phyloP scores from a whole-genome alignment of 1,284 basidiomycete species.

The Leccinum fallax region DNA sequence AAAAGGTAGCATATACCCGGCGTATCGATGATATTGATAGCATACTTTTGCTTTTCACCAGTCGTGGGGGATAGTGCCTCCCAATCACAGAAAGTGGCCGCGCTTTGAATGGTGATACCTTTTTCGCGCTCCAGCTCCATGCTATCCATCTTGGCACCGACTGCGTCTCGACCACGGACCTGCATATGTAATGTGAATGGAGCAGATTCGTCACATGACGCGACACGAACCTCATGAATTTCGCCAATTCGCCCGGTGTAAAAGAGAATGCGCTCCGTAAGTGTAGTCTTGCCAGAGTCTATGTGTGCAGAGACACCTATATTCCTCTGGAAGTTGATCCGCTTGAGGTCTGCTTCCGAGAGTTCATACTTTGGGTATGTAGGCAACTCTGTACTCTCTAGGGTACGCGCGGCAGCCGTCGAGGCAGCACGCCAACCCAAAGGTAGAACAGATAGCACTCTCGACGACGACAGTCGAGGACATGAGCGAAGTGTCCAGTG shows the following conservation, averaged over 20 bases:
- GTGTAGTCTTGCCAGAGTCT: slow-evolving; percentile 97
- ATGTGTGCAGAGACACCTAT: slow-evolving; percentile 92
- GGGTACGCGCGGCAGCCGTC: slow-evolving; percentile 22
- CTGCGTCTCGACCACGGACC: slow-evolving; percentile 91
- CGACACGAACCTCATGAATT: slow-evolving; percentile 87
- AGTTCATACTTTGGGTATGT: slow-evolving; percentile 46
- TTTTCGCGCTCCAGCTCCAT: slow-evolving; percentile 99
- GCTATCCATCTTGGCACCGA: slow-evolving; percentile 99
- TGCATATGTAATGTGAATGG: slow-evolving; percentile 28
- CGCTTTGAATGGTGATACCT: slow-evolving; percentile 99
- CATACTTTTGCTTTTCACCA: slow-evolving; percentile 78
- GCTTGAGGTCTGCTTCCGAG: slow-evolving; percentile 56
- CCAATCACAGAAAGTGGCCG: slow-evolving; percentile 99
- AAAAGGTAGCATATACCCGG: slow-evolving; percentile 60
- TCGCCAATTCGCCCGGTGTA: slow-evolving; percentile 96
- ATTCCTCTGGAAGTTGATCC: slow-evolving; percentile 72
- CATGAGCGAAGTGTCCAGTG: slow-evolving; percentile 23
- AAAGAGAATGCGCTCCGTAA: slow-evolving; percentile 97
- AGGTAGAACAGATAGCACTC: background rate
- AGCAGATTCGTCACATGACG: background rate
- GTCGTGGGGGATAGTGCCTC: slow-evolving; percentile 68
- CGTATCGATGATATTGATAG: slow-evolving; percentile 99
- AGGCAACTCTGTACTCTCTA: slow-evolving; percentile 13
- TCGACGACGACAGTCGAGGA: slow-evolving; percentile 10
- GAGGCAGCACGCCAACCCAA: slow-evolving; percentile 31